Conservation (phyloP, 2,329 filamentous ascomycete genomes). For the Colletotrichum orbiculare region DNA sequence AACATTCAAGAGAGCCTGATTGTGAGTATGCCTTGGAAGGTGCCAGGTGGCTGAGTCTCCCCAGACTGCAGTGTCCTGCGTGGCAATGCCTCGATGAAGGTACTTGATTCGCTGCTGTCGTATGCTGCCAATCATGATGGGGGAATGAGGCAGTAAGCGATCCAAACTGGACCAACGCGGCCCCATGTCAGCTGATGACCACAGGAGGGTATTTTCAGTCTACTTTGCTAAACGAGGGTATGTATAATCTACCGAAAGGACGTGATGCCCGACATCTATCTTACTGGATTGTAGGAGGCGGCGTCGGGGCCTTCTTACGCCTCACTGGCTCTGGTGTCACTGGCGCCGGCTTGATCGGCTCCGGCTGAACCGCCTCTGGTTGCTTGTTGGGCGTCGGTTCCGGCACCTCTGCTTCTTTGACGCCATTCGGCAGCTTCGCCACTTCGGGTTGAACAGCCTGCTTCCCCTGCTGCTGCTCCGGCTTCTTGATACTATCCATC, state of each 20-base stretch:
- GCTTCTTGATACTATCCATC: background rate
- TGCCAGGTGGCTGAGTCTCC: too few species aligned
- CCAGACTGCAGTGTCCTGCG: background rate
- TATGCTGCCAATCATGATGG: background rate
- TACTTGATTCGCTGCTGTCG: background rate
- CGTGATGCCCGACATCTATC: background rate
- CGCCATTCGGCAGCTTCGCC: background rate
- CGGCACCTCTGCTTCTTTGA: background rate
- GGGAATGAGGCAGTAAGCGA: too few species aligned
- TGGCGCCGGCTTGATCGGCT: background rate
- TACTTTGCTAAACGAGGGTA: background rate
- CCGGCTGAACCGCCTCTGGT: constrained; percentile 3
- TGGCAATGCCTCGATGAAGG: background rate
- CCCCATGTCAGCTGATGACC: too few species aligned
- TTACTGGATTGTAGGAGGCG: constrained; percentile 30
- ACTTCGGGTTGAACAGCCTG: background rate
- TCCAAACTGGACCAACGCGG: too few species aligned
- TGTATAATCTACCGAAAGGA: background rate
- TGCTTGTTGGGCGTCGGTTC: background rate
- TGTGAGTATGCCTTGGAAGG: too few species aligned
- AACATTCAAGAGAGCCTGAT: too few species aligned
- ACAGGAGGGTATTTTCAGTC: too few species aligned
- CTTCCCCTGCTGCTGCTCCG: background rate
- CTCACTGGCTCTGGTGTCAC: background rate
- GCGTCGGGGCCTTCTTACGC: constrained; percentile 23